Conservation (phyloP, 352 stramenopile genomes). For the Saprolegnia parasitica region DNA sequence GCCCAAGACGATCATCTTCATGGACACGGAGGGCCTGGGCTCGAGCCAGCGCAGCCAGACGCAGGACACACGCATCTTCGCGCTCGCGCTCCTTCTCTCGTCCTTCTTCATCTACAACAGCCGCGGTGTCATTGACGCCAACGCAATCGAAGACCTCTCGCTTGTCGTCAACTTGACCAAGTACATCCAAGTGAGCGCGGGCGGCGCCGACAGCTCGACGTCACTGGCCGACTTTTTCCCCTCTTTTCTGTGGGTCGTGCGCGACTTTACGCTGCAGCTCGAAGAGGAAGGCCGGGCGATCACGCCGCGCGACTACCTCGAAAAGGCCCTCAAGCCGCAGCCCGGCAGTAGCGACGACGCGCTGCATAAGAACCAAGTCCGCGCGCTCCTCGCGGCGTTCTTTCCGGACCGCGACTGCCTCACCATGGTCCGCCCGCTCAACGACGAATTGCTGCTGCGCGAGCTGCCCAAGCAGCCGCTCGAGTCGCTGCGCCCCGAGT, state of each 20-base stretch:
- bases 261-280: slow-evolving; percentile 68
- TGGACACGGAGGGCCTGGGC: slow-evolving; percentile 87
- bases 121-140: slow-evolving; percentile 83
- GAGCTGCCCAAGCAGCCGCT: slow-evolving; percentile 51
- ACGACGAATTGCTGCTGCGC: slow-evolving; percentile 54
- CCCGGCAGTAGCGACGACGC: slow-evolving; percentile 42
- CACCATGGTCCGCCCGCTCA: slow-evolving; percentile 71
- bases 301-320: slow-evolving; percentile 63
- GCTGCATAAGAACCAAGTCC: slow-evolving; percentile 58
- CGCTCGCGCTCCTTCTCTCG: slow-evolving; percentile 75
- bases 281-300: slow-evolving; percentile 54
- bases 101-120: slow-evolving; percentile 90
- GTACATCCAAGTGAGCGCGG: slow-evolving; percentile 53
- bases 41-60: slow-evolving; percentile 78
- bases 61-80: slow-evolving; percentile 88
- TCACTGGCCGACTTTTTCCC: slow-evolving; percentile 56
- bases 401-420: slow-evolving; percentile 73
- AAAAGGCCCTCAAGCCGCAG: slow-evolving; percentile 63
- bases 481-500: slow-evolving; percentile 55
- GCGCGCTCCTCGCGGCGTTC: slow-evolving; percentile 52
- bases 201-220: neutral
- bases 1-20: slow-evolving; percentile 51
- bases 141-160: slow-evolving; percentile 85
- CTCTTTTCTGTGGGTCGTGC: slow-evolving; percentile 70
- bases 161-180: slow-evolving; percentile 87